These are phyloP conservation scores for Rhodosporidiobolus odoratus DNA, from an alignment of 768 basidiomycete genomes.

Conservation along the genomic window DNA sequence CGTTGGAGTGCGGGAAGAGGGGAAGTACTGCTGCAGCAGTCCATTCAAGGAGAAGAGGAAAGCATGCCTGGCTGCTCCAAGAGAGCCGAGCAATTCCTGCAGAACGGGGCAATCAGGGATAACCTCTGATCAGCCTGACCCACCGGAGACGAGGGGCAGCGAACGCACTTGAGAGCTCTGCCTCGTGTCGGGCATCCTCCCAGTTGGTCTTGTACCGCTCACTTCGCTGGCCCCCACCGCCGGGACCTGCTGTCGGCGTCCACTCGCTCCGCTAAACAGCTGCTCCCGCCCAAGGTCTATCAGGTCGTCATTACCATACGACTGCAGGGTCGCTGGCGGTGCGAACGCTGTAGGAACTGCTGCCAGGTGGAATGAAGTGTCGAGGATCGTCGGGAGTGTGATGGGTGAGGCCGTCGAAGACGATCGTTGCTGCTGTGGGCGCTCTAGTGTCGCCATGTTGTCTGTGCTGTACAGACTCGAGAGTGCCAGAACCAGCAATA, in stretches of 20 bases:
- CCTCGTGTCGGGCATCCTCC: neutral
- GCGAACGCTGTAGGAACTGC: constrained; percentile 1
- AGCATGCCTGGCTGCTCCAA: constrained; percentile 26
- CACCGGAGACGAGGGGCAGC: neutral
- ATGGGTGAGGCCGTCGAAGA: neutral
- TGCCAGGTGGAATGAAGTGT: neutral
- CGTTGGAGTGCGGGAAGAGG: neutral
- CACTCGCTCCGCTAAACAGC: constrained; percentile 25
- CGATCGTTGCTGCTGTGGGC: neutral
- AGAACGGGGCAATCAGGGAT: neutral
- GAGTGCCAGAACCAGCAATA: neutral
- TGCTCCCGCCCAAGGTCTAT: constrained; percentile 25
- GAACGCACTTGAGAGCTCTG: neutral
- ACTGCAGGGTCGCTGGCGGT: neutral
- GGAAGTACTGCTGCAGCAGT: constrained; percentile 9
- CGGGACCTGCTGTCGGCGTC: neutral
- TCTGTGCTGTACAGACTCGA: no score
- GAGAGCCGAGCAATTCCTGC: constrained; percentile 21
- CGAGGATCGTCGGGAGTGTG: neutral
- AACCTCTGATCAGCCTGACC: neutral
- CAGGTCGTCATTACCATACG: neutral
- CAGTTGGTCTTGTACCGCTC: neutral
- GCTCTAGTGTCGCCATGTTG: neutral
- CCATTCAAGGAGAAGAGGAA: constrained; percentile 29
- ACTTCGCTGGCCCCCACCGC: constrained; percentile 6